These are phyloP conservation scores for Corymbia calophylla DNA, from an alignment of 441 rosid species.

Conservation along the genomic window DNA sequence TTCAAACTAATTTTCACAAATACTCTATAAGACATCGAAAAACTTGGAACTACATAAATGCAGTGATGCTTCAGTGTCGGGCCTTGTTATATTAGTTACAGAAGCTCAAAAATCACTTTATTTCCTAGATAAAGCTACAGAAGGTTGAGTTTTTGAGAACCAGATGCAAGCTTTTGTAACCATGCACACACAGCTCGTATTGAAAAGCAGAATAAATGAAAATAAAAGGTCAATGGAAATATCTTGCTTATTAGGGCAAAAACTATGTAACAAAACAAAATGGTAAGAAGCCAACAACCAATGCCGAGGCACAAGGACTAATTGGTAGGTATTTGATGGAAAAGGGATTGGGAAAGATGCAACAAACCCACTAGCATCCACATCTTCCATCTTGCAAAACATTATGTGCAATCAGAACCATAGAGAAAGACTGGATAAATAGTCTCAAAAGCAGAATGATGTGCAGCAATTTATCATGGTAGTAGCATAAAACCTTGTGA, in stretches of 20 bases:
- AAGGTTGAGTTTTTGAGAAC: not conserved
- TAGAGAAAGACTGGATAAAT: not conserved
- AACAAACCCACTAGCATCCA: not conserved
- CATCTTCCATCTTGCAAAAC: not conserved
- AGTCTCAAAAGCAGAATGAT: not conserved
- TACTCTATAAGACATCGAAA: not conserved
- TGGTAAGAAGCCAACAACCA: not conserved
- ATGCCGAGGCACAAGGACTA: not conserved
- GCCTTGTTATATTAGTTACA: not conserved
- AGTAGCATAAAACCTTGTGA: not conserved
- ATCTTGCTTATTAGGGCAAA: not conserved
- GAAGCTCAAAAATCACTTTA: not conserved
- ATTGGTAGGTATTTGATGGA: not conserved
- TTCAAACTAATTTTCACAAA: not conserved
- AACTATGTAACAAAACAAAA: not conserved
- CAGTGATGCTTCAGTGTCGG: not conserved
- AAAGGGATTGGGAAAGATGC: not conserved
- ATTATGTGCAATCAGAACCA: not conserved
- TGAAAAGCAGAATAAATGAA: not conserved
- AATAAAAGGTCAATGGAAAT: not conserved
- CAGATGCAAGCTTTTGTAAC: not conserved
- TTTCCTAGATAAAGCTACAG: not conserved
- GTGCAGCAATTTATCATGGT: not conserved
- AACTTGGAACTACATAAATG: not conserved
- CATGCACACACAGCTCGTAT: not conserved